phyloP scores from a whole-genome alignment of 768 basidiomycete species.

The Amanita polypyramis region DNA sequence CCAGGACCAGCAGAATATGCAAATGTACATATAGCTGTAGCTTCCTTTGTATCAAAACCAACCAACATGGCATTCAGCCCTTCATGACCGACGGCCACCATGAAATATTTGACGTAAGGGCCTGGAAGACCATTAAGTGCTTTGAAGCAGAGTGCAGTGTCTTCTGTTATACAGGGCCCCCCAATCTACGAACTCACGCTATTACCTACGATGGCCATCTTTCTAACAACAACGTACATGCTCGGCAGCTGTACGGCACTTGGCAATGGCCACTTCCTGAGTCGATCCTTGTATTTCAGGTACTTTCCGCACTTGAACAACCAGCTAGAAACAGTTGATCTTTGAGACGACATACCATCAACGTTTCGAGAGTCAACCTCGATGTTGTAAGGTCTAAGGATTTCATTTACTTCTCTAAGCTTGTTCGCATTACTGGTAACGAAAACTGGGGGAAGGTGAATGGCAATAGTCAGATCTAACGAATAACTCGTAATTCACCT shows the following conservation, averaged over 20 bases:
- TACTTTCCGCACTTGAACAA: conserved; percentile 37
- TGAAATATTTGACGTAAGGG: conserved; percentile 77
- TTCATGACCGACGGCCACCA: conserved; percentile 78
- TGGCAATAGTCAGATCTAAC: too few relatives aligned
- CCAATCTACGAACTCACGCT: conserved; percentile 23
- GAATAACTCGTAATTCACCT: too few relatives aligned
- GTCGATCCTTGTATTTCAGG: conserved; percentile 94
- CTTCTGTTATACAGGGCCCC: conserved; percentile 65
- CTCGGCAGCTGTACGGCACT: conserved; percentile 80
- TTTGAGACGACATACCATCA: conserved; percentile 47
- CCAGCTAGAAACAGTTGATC: neutral
- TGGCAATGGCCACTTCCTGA: conserved; percentile 78
- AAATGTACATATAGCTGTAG: conserved; percentile 92
- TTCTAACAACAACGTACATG: conserved; percentile 28
- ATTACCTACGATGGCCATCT: neutral
- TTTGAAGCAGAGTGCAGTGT: conserved; percentile 88
- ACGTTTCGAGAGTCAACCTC: conserved; percentile 70
- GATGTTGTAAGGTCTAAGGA: conserved; percentile 60
- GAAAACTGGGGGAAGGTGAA: conserved; percentile 45
- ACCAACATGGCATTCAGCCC: conserved; percentile 81
- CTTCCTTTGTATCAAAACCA: conserved; percentile 66
- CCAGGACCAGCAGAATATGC: conserved; percentile 85
- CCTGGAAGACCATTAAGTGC: conserved; percentile 90
- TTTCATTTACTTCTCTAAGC: conserved; percentile 77
- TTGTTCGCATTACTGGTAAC: conserved; percentile 95